Conservation (phyloP, 1,139 yeast genomes). For the Saccharomyces pastorianus region DNA sequence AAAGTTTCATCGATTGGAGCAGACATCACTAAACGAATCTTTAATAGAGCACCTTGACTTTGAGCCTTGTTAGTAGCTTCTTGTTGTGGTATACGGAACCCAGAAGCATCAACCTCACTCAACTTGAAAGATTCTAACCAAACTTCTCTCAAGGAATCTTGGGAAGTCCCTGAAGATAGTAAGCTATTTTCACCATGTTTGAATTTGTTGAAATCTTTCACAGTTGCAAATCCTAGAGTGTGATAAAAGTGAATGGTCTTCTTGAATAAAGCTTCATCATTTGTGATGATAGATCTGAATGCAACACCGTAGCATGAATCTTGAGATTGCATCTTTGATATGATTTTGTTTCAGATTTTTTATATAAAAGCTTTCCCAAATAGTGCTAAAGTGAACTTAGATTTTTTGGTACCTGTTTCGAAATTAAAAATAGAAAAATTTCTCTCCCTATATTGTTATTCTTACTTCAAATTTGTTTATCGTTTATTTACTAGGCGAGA, state of each 20-base stretch:
- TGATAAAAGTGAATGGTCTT: slow-evolving; percentile 46
- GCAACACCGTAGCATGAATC: slow-evolving; percentile 35
- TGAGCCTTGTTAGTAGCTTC: slow-evolving; percentile 38
- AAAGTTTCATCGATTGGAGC: slow-evolving; percentile 24
- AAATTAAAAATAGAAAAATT: neutral
- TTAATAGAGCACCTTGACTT: slow-evolving; percentile 52
- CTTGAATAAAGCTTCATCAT: slow-evolving; percentile 40
- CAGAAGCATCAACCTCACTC: slow-evolving; percentile 41
- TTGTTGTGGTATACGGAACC: slow-evolving; percentile 50
- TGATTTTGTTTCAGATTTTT: slow-evolving; percentile 8
- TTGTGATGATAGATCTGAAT: slow-evolving; percentile 56
- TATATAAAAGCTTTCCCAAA: neutral
- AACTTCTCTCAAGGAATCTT: slow-evolving; percentile 55
- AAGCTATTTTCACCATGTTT: slow-evolving; percentile 30
- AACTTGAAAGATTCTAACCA: slow-evolving; percentile 69
- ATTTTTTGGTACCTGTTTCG: neutral
- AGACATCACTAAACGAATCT: slow-evolving; percentile 47
- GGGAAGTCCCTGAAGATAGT: slow-evolving; percentile 44
- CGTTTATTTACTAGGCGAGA: neutral
- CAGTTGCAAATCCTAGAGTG: slow-evolving; percentile 49
- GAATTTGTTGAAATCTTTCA: slow-evolving; percentile 44
- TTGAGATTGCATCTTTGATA: slow-evolving; percentile 17
- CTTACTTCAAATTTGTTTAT: neutral
- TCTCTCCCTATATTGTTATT: neutral
- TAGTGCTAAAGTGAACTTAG: neutral